Evolutionary conservation across 345 rosid species (phyloP), one percentile per base, ranked within the genome.

Genomic region (Citrus unshiu): DNA sequence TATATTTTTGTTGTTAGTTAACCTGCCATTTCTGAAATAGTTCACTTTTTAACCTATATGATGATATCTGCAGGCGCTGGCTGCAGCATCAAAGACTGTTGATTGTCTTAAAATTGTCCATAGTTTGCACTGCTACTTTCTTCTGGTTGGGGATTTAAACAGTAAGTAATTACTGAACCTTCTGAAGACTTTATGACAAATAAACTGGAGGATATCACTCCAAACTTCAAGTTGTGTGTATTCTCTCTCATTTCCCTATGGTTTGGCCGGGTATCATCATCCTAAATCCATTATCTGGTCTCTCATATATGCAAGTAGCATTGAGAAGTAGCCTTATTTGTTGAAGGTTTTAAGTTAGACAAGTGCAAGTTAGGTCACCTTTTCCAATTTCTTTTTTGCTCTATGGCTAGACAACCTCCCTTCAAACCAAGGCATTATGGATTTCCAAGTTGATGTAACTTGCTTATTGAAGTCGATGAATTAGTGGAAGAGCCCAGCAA

Each of bases 11-110:
- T 73, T 39, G 21, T 73, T 74, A 39, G 40, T 54, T 70, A 27
- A 63, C 51, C 51, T 57, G 14, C 62, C 24, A 24, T 66, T 71
- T 73, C 57, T 40, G 71, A 34, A 62, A 30, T 70, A 68, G 29
- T 72, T 66, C 39, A 70, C 70, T 72, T 79, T 67, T 71, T 24
- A 65, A 35, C 35, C 8, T 40, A 39, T 73, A 59, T 85, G 75
- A 68, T 80, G 58, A 70, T 49, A 72, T 75, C 60, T 85, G 81
- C 92, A 95, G 98, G 98, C 98, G 72, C 86, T 94, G 77, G 98
- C 98, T 81, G 97, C 98, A 24, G 98, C 98, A 39, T 94, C 93
- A 73, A 96, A 96, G 89, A 96, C 98, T 77, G 95, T 94, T 81
- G 99, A 96, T 81, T 90, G 90, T 83, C 92, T 91, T 61, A 96